Evolutionary conservation across 2,329 filamentous ascomycete species (phyloP), one percentile per base, ranked within the genome.

Genomic region (Fusarium sororula): DNA sequence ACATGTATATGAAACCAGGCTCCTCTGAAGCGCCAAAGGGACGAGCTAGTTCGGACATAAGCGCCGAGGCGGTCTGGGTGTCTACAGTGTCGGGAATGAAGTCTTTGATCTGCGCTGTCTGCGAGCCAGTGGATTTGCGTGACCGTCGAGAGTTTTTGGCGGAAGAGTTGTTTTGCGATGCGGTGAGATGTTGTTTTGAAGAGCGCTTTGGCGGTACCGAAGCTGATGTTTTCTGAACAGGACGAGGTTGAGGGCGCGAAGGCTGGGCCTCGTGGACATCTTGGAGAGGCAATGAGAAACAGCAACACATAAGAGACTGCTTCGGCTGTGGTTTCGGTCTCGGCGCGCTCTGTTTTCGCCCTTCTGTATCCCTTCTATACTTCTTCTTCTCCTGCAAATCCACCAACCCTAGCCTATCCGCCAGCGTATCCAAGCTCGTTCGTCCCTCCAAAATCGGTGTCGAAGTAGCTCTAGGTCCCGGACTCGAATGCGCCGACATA

Each of bases 1-100:
- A 99, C 82, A 99, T 97, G 87, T 99, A 99, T 75, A 99, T 98
- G 84, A 96, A 99, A 42, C 96, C 96, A 18, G 92, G 86, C 76
- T 97, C 94, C 28, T 90, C 85, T 1, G 94, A 95, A 51, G 95
- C 89, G 3, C 81, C 78, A 41, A 79, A 80, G 87, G 94, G 85
- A 89, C 96, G 80, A 83, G 87, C 90, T 15, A 98, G 87, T 81
- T 98, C 95, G 6, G 92, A 86, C 68, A 96, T 88, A 7, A 98
- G 87, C 10, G 87, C 84, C 0, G 94, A 92, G 0, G 93, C 87
- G 1, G 90, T 93, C 75, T 92, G 85, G 3, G 93, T 91, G 5
- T 91, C 88, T 9, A 94, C 85, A 4, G 87, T 83, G 14, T 87
- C 81, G 0, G 94, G 94, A 47, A 98, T 95, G 68, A 94, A 87